These are phyloP conservation scores for Conringia planisiliqua DNA, from an alignment of 345 rosid species.

Conservation along the genomic window DNA sequence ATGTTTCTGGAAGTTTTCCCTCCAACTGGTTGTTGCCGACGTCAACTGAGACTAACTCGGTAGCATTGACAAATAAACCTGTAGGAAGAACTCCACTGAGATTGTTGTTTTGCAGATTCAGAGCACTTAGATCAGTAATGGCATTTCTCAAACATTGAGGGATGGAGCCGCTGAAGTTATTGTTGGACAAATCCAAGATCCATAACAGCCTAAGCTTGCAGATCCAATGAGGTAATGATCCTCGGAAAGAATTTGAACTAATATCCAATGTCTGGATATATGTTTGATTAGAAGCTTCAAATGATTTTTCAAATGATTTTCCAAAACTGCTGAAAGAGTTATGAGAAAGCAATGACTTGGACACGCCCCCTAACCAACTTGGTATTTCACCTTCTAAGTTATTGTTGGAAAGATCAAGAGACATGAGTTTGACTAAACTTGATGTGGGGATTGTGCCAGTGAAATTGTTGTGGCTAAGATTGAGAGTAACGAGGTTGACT, in stretches of 20 bases:
- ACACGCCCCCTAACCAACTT: background rate
- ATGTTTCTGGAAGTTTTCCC: conserved; percentile 35
- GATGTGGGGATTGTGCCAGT: background rate
- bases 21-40: conserved; percentile 2
- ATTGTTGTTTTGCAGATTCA: conserved; percentile 11
- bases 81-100: background rate
- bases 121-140: background rate
- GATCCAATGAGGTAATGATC: conserved; percentile 9
- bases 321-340: background rate
- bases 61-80: background rate
- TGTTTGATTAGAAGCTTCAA: too few relatives aligned
- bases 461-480: background rate
- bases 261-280: background rate
- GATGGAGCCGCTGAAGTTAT: conserved; percentile 27
- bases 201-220: conserved; percentile 8
- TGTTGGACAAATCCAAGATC: conserved; percentile 41
- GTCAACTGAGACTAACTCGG: accelerated
- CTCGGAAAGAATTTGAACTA: background rate
- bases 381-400: background rate
- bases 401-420: background rate
- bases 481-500: background rate
- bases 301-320: background rate
- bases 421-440: background rate
- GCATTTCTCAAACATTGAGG: conserved; percentile 27
- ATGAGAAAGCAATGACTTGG: background rate